Base-by-base conservation (phyloP, 2,329 filamentous ascomycete species). In the Cladophialophora chaetospira region DNA sequence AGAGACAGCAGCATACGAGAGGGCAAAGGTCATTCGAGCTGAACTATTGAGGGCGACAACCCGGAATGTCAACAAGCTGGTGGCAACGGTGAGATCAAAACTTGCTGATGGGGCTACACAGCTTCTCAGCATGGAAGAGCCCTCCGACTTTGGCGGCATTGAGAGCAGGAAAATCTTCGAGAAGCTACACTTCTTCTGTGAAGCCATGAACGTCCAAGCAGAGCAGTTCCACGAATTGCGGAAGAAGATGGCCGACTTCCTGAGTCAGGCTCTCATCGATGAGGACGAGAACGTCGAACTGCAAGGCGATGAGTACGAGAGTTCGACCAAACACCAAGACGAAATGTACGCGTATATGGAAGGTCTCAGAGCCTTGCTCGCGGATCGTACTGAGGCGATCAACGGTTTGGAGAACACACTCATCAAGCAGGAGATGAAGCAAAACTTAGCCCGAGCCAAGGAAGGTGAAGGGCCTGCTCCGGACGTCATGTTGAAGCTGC, bases 221-320 rank as follows among this genome's bases (percentile, higher is more conserved):
- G 76, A 81, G 26, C 72, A 88, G 46, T 80, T 96, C 44, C 82
- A 88, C 44, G 80, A 86, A 45, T 95, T 89, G 89, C 84, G 91
- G 38, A 81, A 87, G 55, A 79, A 84, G 38, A 85, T 92, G 57
- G 80, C 90, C 15, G 81, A 88, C 52, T 81, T 93, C 17, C 78
- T 97, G 8, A 74, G 88, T 9, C 81, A 85, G 58, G 85, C 89
- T 0, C 79, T 97, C 1, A 84, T 97, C 15, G 94, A 97, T 65
- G 86, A 94, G 67, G 91, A 96, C 36, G 84, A 85, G 13, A 77
- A 76, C n/a, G 73, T 81, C 8, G 90, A 96, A 56, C 82, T 85
- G 2, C 93, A 91, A 9, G 94, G 94, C 21, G 88, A 97, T 57
- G 94, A 97, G 70, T 94, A 96, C 61, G 88, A 91, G 64, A 84